Conservation (phyloP, 2,329 filamentous ascomycete genomes). For the Aspergillus novofumigatus region DNA sequence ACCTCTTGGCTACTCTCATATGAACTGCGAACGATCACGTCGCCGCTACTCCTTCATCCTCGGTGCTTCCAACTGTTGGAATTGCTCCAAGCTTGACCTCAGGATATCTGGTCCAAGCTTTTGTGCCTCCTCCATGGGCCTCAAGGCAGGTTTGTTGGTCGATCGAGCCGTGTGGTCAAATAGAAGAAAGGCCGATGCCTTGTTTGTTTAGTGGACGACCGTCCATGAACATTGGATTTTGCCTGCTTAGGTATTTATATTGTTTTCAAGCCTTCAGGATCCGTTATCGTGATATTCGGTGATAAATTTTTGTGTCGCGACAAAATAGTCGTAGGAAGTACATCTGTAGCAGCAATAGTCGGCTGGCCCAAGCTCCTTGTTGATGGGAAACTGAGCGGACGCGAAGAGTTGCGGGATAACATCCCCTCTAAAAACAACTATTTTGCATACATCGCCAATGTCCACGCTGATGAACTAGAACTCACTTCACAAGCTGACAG, state of each 20-base stretch:
- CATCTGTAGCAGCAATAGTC: not conserved
- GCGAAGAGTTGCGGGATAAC: conserved; percentile 15
- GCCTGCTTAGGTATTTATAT: not conserved
- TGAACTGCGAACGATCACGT: not conserved
- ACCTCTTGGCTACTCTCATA: not conserved
- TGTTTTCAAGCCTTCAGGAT: not conserved
- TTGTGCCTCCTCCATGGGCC: not conserved
- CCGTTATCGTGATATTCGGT: not conserved
- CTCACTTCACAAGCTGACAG: not conserved
- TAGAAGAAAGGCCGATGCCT: not conserved
- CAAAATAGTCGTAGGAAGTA: not conserved
- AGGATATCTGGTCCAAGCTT: not conserved
- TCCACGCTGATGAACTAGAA: not conserved
- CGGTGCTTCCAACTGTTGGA: not conserved
- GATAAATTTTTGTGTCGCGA: not conserved
- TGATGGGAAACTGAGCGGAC: conserved; percentile 24
- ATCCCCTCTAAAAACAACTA: conserved; percentile 12
- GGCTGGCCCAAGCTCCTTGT: conserved; percentile 39
- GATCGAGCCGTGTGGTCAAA: not conserved
- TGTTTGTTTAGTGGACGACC: not conserved
- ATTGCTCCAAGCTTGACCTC: not conserved
- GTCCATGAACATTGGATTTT: not conserved
- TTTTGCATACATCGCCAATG: not conserved
- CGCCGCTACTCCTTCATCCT: not conserved
- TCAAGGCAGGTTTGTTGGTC: not conserved